A percentile compares a stretch with the other conserved stretches of the same genome.
Evolutionary conservation across 2,329 filamentous ascomycete species (phyloP).

Genomic region (Hypomyces perniciosus): DNA sequence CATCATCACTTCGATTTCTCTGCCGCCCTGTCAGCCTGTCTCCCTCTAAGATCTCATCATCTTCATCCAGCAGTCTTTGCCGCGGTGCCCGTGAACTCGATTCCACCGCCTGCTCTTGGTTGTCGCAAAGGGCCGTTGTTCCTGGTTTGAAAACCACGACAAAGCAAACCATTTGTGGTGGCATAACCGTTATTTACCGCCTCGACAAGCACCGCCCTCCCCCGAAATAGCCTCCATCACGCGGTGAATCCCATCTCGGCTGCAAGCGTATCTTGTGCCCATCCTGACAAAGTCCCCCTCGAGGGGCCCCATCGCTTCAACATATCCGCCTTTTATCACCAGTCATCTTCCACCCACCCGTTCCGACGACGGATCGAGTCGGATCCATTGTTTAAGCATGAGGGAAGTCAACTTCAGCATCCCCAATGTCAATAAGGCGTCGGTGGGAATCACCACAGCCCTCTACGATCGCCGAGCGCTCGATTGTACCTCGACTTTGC

Average conservation of each 20-base stretch:
- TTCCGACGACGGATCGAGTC: background rate
- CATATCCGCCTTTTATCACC: background rate
- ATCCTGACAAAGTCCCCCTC: background rate
- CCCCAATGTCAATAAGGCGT: slow-evolving; percentile 98
- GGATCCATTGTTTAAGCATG: slow-evolving; percentile 56
- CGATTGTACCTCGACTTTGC: slow-evolving; percentile 95
- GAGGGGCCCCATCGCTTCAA: background rate
- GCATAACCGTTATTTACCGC: background rate
- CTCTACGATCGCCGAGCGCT: slow-evolving; percentile 95
- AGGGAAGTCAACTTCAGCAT: slow-evolving; percentile 99
- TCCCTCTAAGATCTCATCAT: slow-evolving; percentile 10
- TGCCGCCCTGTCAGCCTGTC: slow-evolving; percentile 10
- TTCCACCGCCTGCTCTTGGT: background rate
- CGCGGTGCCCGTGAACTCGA: background rate
- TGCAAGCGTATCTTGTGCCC: background rate
- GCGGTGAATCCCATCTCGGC: background rate
- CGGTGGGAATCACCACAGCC: slow-evolving; percentile 95
- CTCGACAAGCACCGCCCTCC: background rate
- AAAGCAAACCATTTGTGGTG: too few relatives aligned
- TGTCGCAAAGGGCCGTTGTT: background rate
- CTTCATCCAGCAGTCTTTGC: slow-evolving; percentile 6
- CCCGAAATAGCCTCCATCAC: background rate
- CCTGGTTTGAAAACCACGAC: too few relatives aligned
- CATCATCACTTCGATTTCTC: slow-evolving; percentile 5
- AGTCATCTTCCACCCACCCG: too few relatives aligned